Evolutionary conservation across 768 basidiomycete species (phyloP).

Genomic region (Leccinellum luteum): DNA sequence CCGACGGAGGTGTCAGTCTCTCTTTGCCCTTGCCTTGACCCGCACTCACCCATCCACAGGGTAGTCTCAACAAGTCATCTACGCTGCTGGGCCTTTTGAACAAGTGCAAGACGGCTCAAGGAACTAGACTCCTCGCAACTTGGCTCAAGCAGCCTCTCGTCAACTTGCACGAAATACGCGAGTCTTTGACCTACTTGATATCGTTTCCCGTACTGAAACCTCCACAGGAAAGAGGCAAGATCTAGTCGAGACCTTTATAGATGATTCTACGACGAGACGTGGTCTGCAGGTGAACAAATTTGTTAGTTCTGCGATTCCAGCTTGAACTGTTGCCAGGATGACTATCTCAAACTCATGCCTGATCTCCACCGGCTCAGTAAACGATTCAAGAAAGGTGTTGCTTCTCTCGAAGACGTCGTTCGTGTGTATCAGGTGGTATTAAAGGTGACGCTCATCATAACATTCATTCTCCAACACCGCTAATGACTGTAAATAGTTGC

Average conservation of each 20-base stretch:
- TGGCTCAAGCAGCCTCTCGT: constrained; percentile 97
- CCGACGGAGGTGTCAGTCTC: constrained; percentile 41
- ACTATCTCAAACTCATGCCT: constrained; percentile 87
- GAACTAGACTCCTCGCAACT: constrained; percentile 77
- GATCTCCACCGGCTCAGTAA: constrained; percentile 92
- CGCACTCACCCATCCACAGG: constrained; percentile 32
- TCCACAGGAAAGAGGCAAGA: constrained; percentile 75
- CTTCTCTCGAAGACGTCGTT: constrained; percentile 91
- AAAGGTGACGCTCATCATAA: constrained; percentile 46
- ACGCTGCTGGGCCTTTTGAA: constrained; percentile 89
- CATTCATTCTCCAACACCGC: neutral
- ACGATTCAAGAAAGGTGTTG: constrained; percentile 80
- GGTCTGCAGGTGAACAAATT: constrained; percentile 65
- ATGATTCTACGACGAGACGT: constrained; percentile 69
- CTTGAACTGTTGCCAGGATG: constrained; percentile 52
- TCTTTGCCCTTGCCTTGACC: neutral
- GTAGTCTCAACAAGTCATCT: constrained; percentile 71
- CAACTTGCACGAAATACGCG: constrained; percentile 90
- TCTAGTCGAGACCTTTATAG: constrained; percentile 82
- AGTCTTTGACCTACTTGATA: constrained; percentile 27
- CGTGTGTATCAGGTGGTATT: constrained; percentile 91
- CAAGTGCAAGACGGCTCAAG: constrained; percentile 95
- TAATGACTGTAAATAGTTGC: constrained; percentile 48
- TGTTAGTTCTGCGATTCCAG: too few relatives aligned
- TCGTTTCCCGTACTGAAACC: neutral